These are phyloP conservation scores for Populus trichocarpa DNA, from an alignment of 441 rosid genomes.

Conservation along the genomic window DNA sequence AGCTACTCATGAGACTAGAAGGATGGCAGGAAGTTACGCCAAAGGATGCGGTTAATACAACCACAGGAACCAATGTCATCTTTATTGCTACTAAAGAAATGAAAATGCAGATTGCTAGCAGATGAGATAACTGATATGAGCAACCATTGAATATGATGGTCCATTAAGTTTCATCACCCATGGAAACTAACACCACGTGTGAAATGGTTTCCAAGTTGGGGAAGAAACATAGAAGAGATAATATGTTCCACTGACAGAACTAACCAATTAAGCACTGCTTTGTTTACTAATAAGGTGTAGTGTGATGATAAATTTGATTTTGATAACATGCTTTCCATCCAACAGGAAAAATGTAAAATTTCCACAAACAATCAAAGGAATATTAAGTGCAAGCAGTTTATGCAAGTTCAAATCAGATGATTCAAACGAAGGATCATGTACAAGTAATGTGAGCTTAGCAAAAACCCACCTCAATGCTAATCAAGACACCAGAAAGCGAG, in stretches of 20 bases:
- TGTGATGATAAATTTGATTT: no score
- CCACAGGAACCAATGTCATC: no score
- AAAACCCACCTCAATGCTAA: slow-evolving; percentile 58
- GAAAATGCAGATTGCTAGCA: background rate
- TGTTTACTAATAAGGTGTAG: no score
- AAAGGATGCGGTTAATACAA: background rate
- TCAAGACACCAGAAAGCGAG: slow-evolving; percentile 57
- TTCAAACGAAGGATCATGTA: slow-evolving; percentile 1
- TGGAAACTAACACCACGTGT: background rate
- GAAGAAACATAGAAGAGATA: background rate
- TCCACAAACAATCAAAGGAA: background rate
- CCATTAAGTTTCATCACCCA: background rate
- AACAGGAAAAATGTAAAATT: background rate
- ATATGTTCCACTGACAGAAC: background rate
- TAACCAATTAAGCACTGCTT: background rate
- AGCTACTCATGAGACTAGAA: no score
- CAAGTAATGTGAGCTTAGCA: background rate
- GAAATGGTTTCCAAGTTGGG: background rate
- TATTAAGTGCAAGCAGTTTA: background rate
- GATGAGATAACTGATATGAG: background rate
- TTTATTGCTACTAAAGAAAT: background rate
- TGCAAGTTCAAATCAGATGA: background rate
- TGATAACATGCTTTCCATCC: no score
- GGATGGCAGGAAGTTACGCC: no score
- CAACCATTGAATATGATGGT: background rate